Base-by-base conservation (phyloP, 2,329 filamentous ascomycete genomes). In the Canariomyces notabilis region DNA sequence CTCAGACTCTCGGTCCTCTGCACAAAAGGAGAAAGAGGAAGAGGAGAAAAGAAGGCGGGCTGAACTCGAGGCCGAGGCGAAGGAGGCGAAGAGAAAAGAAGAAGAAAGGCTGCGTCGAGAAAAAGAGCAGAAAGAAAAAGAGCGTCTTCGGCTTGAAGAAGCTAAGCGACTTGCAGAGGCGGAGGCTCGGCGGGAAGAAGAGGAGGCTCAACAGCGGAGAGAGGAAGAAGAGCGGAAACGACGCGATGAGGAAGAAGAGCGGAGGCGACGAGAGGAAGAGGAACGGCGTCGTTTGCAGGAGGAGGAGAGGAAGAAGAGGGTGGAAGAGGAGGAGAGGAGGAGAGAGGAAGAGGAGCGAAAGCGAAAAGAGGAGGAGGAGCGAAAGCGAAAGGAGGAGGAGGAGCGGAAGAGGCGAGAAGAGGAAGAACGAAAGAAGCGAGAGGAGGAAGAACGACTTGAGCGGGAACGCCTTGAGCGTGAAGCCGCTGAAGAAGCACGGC, bases 291-390 rank as follows among this genome's bases (percentile, higher is more conserved):
- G 55, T 40, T 60, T 59, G 41, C 56, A 62, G 46, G 57, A 63
- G 39, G 64, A 58, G 45, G 66, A 58, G 53, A 62, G 51, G 44
- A 55, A 54, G n/a, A 57, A 62, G 36, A 58, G 59, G 45, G 64
- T 64, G 56, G 68, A 66, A 55, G 70, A 66, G 42, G 65, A 66
- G n/a, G 59, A 57, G 54, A 61, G 54, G 16, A 50, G 51, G 33
- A 48, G 52, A 42, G 37, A 47, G 40, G 55, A 63, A 39, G 58
- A 59, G 44, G 59, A 54, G 39, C 56, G 54, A 49, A 59, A 56
- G 26, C 55, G 59, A 43, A 60, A 60, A 41, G 56, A 59, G 32
- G 55, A 62, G 35, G 58, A 57, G 46, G 55, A 53, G 36, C 58
- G 56, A 56, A 58, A 51, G 23, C 56, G 57, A 41, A 61, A 59